These are phyloP conservation scores for Ganoderma lucidum DNA, from an alignment of 1,284 basidiomycete species.

Conservation along the genomic window DNA sequence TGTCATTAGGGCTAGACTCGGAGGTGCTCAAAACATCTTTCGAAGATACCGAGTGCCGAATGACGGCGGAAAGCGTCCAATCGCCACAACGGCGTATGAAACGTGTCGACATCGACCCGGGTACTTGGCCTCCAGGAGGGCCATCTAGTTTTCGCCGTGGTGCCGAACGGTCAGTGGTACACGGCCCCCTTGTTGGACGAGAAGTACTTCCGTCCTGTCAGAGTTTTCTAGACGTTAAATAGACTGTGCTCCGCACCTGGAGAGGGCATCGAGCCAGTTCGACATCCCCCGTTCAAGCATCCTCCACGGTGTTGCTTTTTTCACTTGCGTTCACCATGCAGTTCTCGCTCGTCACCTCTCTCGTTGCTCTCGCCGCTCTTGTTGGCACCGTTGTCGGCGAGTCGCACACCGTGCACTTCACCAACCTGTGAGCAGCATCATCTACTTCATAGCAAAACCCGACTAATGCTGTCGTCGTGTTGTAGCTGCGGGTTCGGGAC, in stretches of 20 bases:
- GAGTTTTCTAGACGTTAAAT: not conserved
- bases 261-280: not conserved
- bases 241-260: not conserved
- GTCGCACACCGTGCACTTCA: constrained; percentile 47
- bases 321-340: constrained; percentile 41
- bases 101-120: not conserved
- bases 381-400: constrained; percentile 42
- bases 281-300: not conserved
- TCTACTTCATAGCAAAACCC: constrained; percentile 24
- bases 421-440: constrained; percentile 43
- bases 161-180: not conserved
- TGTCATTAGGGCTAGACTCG: not conserved
- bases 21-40: not conserved
- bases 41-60: not conserved
- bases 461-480: not conserved
- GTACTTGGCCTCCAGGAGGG: not conserved
- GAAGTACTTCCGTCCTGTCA: not conserved
- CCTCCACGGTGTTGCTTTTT: not conserved
- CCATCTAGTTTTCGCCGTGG: not conserved
- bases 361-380: constrained; percentile 36
- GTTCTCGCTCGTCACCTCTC: constrained; percentile 40
- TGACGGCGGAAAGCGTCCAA: not conserved
- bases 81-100: not conserved
- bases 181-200: not conserved
- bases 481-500: constrained; percentile 6